These are phyloP conservation scores for Boletus barrowsii DNA, from an alignment of 768 basidiomycete species.

Conservation along the genomic window DNA sequence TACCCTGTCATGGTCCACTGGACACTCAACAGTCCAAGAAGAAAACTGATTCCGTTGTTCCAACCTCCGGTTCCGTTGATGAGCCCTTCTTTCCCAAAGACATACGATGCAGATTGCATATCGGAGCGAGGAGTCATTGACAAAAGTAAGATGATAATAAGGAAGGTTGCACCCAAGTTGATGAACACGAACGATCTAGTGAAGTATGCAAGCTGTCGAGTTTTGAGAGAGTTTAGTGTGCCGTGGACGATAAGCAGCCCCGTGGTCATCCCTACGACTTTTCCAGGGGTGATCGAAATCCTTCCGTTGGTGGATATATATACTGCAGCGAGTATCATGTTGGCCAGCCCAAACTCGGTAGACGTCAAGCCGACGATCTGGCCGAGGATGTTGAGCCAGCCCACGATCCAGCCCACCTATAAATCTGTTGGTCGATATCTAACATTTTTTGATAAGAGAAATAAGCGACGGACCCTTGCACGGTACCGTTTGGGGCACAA, in stretches of 20 bases:
- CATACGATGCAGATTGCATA: constrained; percentile 57
- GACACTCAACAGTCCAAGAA: constrained; percentile 46
- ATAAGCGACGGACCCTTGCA: constrained; percentile 45
- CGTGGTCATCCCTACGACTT: constrained; percentile 40
- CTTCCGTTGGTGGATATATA: constrained; percentile 28
- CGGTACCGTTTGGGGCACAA: constrained; percentile 63
- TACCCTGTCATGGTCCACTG: constrained; percentile 45
- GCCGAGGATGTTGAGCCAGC: constrained; percentile 33
- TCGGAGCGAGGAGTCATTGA: constrained; percentile 44
- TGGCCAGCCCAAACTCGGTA: constrained; percentile 37
- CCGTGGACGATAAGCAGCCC: constrained; percentile 43
- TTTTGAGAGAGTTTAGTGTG: constrained; percentile 43
- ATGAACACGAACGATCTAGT: constrained; percentile 40
- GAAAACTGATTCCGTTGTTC: constrained; percentile 40
- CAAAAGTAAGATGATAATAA: constrained; percentile 43
- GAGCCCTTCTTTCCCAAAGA: constrained; percentile 46
- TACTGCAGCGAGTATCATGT: constrained; percentile 31
- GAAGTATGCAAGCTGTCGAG: constrained; percentile 33
- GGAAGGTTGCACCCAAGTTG: constrained; percentile 41
- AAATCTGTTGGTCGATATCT: background rate
- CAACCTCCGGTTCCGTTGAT: constrained; percentile 43
- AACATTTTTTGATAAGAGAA: background rate
- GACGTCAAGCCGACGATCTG: constrained; percentile 31
- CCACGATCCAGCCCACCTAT: constrained; percentile 29
- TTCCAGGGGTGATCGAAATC: constrained; percentile 36